phyloP scores from a whole-genome alignment of 768 basidiomycete species.

The Tulasnella sp. region DNA sequence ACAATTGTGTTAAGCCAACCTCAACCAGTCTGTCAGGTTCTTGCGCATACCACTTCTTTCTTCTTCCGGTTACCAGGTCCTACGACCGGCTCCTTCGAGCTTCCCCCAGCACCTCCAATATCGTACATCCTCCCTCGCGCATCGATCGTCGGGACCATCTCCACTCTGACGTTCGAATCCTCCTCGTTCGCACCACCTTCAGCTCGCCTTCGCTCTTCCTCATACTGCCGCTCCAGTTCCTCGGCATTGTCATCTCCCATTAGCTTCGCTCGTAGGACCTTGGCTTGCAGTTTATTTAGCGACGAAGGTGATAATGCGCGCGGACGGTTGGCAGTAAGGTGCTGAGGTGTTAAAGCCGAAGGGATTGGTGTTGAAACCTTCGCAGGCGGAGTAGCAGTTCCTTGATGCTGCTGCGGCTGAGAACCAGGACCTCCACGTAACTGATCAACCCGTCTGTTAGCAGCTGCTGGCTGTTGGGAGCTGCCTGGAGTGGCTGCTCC shows the following conservation, averaged over 20 bases:
- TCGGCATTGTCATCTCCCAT: slow-evolving; percentile 72
- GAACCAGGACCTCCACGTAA: slow-evolving; percentile 45
- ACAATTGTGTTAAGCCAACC: neutral
- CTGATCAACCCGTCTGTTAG: slow-evolving; percentile 51
- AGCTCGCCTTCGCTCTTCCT: slow-evolving; percentile 45
- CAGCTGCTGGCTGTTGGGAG: slow-evolving; percentile 28
- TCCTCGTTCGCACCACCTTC: slow-evolving; percentile 28
- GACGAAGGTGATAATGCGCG: slow-evolving; percentile 56
- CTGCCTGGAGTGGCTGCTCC: slow-evolving; percentile 28
- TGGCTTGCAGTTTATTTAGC: slow-evolving; percentile 87
- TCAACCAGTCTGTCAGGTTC: neutral
- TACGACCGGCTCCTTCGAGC: slow-evolving; percentile 39
- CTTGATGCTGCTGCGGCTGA: neutral
- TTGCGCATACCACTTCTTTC: slow-evolving; percentile 52
- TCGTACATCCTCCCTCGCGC: slow-evolving; percentile 81
- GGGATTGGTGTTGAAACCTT: slow-evolving; percentile 74
- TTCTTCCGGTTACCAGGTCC: slow-evolving; percentile 69
- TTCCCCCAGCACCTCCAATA: slow-evolving; percentile 55
- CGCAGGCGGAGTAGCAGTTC: slow-evolving; percentile 9
- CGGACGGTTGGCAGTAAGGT: slow-evolving; percentile 23
- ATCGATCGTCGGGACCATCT: slow-evolving; percentile 86
- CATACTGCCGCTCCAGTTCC: slow-evolving; percentile 77
- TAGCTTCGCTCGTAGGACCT: slow-evolving; percentile 83
- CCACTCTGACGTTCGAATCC: slow-evolving; percentile 46
- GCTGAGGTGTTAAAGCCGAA: slow-evolving; percentile 74